These are phyloP conservation scores for Nicotiana undulata DNA, from an alignment of 257 asterid genomes.

Conservation along the genomic window DNA sequence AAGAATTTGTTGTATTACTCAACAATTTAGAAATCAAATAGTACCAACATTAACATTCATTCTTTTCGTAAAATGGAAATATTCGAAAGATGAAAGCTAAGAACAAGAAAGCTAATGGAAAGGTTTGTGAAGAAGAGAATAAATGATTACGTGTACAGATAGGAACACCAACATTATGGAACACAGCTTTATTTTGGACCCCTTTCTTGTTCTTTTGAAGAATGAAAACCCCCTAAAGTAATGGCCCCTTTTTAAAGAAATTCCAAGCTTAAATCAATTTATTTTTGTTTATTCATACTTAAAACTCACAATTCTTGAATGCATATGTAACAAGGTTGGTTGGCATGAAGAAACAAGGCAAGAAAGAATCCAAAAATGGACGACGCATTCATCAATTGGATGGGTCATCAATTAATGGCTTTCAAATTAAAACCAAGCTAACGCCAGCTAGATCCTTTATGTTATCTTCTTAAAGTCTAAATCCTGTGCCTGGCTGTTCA, in stretches of 20 bases:
- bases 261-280: not conserved
- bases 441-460: not conserved
- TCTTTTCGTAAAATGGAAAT: not conserved
- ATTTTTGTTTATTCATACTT: not conserved
- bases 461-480: not conserved
- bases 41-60: not conserved
- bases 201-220: not conserved
- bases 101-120: not conserved
- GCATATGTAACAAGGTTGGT: not conserved
- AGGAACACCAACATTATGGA: not conserved
- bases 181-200: constrained; percentile 7
- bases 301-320: not conserved
- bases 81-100: not conserved
- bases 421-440: not conserved
- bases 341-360: not conserved
- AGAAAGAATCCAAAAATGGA: not conserved
- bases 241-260: not conserved
- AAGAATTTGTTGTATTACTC: not conserved
- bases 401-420: not conserved
- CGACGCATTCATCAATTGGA: not conserved
- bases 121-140: not conserved
- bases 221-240: not conserved
- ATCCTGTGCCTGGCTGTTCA: not conserved
- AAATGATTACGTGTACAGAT: not conserved
- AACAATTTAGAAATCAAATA: too few relatives aligned